Conservation (phyloP, 2,329 filamentous ascomycete genomes). For the Pseudogymnoascus pannorum region DNA sequence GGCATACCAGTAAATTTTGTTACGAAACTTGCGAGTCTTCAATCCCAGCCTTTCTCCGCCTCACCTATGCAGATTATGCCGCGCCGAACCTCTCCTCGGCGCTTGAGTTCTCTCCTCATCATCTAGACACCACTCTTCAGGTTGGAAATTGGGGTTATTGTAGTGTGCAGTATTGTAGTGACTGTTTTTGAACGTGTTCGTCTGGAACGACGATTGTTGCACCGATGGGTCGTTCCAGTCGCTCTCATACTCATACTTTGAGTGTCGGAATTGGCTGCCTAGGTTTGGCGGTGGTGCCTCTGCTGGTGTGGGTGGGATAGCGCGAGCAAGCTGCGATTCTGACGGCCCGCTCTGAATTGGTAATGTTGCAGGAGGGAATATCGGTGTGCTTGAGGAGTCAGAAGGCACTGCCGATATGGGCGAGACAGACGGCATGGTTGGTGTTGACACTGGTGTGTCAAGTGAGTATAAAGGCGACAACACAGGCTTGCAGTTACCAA, state of each 20-base stretch:
- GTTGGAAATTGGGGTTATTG: slow-evolving; percentile 55
- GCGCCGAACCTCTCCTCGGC: background rate
- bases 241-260: slow-evolving; percentile 28
- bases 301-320: background rate
- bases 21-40: background rate
- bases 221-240: slow-evolving; percentile 24
- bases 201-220: slow-evolving; percentile 29
- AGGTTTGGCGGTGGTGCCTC: background rate
- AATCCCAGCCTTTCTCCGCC: background rate
- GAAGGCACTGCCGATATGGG: background rate
- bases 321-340: background rate
- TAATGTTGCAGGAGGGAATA: slow-evolving; percentile 22
- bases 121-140: slow-evolving; percentile 40
- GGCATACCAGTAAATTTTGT: background rate
- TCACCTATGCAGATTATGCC: background rate
- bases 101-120: slow-evolving; percentile 21
- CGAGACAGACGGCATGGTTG: background rate
- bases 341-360: slow-evolving; percentile 22
- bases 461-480: slow-evolving; percentile 4
- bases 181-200: slow-evolving; percentile 57
- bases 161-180: slow-evolving; percentile 62
- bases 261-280: slow-evolving; percentile 25
- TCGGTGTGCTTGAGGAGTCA: background rate
- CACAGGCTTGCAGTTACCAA: slow-evolving; percentile 1
- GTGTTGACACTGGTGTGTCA: background rate